phyloP scores from a whole-genome alignment of 2,329 filamentous ascomycete genomes.

The Hypoxylon sp. region DNA sequence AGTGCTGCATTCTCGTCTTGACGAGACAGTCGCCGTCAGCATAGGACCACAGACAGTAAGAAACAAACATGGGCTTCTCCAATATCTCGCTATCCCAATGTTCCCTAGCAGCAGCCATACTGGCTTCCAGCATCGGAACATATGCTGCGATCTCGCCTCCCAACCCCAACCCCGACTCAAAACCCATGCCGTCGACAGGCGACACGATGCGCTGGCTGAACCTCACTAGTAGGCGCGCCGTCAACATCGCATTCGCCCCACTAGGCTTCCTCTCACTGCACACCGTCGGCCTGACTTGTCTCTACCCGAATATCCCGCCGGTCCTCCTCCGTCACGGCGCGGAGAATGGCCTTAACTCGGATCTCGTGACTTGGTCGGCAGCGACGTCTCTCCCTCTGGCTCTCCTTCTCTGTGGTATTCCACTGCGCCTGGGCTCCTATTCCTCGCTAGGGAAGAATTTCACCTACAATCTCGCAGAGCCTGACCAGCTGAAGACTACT shows the following conservation, averaged over 20 bases:
- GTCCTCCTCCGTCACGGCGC: slow-evolving; percentile 49
- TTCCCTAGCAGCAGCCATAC: slow-evolving; percentile 42
- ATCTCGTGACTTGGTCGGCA: slow-evolving; percentile 55
- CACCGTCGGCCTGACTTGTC: slow-evolving; percentile 39
- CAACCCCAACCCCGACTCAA: slow-evolving; percentile 49
- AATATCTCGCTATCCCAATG: slow-evolving; percentile 23
- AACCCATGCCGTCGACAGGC: slow-evolving; percentile 22
- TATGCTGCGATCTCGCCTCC: slow-evolving; percentile 52
- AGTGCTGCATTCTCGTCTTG: background rate
- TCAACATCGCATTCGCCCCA: slow-evolving; percentile 44
- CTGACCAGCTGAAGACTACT: slow-evolving; percentile 59
- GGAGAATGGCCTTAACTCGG: slow-evolving; percentile 51
- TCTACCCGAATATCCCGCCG: slow-evolving; percentile 44
- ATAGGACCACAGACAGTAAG: background rate
- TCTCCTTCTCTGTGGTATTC: slow-evolving; percentile 52
- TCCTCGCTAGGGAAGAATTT: slow-evolving; percentile 63
- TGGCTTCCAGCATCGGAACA: slow-evolving; percentile 48
- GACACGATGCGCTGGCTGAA: slow-evolving; percentile 36
- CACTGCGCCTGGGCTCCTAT: slow-evolving; percentile 55
- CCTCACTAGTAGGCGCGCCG: slow-evolving; percentile 47
- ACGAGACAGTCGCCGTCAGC: background rate
- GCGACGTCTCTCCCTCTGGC: slow-evolving; percentile 53
- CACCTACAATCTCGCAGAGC: slow-evolving; percentile 64
- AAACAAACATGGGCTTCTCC: slow-evolving; percentile 7
- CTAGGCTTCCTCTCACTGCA: slow-evolving; percentile 45